Base-by-base conservation (phyloP, 2,329 filamentous ascomycete species). In the Mycosphaerella arachidis region DNA sequence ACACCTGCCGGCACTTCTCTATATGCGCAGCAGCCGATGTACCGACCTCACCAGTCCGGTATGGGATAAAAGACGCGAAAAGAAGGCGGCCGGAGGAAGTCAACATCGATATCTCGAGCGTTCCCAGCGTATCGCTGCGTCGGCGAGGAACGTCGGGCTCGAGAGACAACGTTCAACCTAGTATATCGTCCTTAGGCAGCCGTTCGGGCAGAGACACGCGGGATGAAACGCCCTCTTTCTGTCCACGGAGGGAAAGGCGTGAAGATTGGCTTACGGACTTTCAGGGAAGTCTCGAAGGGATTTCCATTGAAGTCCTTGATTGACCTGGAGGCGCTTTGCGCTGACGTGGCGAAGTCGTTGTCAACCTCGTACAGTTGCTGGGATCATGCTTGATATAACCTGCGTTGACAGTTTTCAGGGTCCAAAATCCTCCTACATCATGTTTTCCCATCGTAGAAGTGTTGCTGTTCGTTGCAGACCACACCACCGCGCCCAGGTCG, bases 291-390 rank as follows among this genome's bases (percentile, higher is more conserved):
- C 6, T 6, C 6, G 29, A 7, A 16, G n/a, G 35, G 50, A 52
- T 35, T 35, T 13, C 12, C 50, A 52, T 18, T 35, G 7, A 35
- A 52, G 30, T 30, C n/a, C 30, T 3, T 31, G 50, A 52, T 52
- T 33, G 29, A 52, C 13, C 10, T 6, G 27, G 27, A 35, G 6
- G 30, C 5, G 29, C 29, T 31, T 24, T 35, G 50, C 8, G 50
- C 50, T 52, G 50, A 52, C 50, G 50, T 52, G 50, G 50, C 27
- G 27, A 35, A 31, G 29, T 52, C 50, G 50, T 30, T 52, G 50
- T 52, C 50, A 52, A 52, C 16, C 50, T 52, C 30, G 50, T 12
- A 20, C 35, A n/a, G 24, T 13, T 6, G 18, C 50, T 10, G 16
- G 29, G 50, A 24, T 24, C 20, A 27, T 27, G 27, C 24, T 30